Evolutionary conservation across 495 filamentous ascomycete genomes (phyloP).

Genomic region (Bathelium albidoporum): DNA sequence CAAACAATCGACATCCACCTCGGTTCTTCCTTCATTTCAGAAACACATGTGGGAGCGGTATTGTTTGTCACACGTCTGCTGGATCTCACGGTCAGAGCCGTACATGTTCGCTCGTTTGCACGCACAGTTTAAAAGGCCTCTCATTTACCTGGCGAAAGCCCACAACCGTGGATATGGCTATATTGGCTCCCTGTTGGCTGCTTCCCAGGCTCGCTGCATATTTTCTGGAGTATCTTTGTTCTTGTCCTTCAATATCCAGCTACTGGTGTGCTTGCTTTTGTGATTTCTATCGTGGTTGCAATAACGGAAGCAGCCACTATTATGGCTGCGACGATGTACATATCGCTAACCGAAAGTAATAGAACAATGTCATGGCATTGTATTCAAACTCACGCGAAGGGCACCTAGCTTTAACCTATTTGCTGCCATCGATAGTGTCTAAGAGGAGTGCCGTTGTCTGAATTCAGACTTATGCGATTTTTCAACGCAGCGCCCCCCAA

Average conservation of each 20-base stretch:
- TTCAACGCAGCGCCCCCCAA: no score
- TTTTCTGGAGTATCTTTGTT: background rate
- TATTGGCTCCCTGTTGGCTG: background rate
- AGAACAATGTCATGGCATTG: background rate
- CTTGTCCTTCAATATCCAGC: background rate
- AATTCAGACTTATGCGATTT: no score
- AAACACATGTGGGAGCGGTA: background rate
- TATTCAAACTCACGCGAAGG: background rate
- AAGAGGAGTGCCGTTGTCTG: no score
- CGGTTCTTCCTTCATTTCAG: background rate
- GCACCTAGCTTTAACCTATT: no score
- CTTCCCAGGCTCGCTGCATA: background rate
- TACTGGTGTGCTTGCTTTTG: background rate
- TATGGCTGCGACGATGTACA: background rate
- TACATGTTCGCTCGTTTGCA: background rate
- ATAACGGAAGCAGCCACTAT: background rate
- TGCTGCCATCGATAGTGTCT: no score
- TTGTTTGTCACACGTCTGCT: background rate
- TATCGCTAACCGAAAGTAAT: slow-evolving; percentile 2
- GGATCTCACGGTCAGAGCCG: background rate
- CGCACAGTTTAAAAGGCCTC: background rate
- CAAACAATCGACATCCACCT: background rate
- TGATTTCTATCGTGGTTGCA: background rate
- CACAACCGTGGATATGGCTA: background rate
- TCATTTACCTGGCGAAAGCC: background rate